Evolutionary conservation across 169 alveolate genomes (phyloP).

Genomic region (Plasmodium gonderi): DNA sequence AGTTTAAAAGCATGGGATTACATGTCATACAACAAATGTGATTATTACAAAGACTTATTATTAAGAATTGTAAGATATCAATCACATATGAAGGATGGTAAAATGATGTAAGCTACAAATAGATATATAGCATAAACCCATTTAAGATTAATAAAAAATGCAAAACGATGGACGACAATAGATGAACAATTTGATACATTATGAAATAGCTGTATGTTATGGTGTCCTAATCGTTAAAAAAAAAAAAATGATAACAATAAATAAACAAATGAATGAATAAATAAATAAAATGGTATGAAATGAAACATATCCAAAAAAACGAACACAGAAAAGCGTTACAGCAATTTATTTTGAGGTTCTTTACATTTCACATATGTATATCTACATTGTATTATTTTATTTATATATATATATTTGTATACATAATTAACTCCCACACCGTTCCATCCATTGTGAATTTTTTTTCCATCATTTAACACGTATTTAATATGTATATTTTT

Average conservation of each 20-base stretch:
- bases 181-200: neutral
- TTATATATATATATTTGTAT: neutral
- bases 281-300: neutral
- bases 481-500: neutral
- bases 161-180: neutral
- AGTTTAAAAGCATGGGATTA: conserved; percentile 11
- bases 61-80: conserved; percentile 32
- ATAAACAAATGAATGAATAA: neutral
- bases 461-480: neutral
- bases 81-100: neutral
- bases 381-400: neutral
- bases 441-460: neutral
- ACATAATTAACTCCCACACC: neutral
- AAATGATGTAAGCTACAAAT: neutral
- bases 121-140: neutral
- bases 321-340: neutral
- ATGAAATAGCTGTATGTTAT: no score
- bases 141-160: neutral
- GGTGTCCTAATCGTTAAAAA: no score
- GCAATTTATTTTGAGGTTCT: neutral
- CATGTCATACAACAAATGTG: conserved; percentile 20
- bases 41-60: conserved; percentile 23
- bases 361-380: neutral
- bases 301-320: neutral
- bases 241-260: neutral